phyloP scores from a whole-genome alignment of 305 asterid species.

The Fraxinus albicans region DNA sequence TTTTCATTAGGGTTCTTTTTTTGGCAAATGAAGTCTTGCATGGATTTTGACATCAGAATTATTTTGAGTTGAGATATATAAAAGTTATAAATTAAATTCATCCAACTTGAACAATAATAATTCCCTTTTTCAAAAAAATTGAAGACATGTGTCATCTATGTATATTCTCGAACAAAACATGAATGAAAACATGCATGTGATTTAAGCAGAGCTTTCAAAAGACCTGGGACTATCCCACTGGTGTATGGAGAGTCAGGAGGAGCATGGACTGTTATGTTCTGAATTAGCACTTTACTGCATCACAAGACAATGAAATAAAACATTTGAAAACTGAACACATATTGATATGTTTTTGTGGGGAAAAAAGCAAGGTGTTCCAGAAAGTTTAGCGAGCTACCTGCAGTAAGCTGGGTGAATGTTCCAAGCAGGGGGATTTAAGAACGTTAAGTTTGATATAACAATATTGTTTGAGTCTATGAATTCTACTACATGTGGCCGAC shows the following conservation, averaged over 20 bases:
- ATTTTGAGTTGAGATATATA: not conserved
- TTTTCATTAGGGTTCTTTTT: not conserved
- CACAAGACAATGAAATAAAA: constrained; percentile 5
- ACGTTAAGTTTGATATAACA: constrained; percentile 84
- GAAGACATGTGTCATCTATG: not conserved
- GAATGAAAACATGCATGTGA: not conserved
- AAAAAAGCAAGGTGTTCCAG: not conserved
- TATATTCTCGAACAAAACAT: not conserved
- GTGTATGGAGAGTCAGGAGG: constrained; percentile 86
- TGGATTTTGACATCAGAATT: not conserved
- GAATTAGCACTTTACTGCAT: constrained; percentile 85
- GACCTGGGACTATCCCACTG: constrained; percentile 93
- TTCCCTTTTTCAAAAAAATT: not conserved
- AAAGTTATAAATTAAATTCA: not conserved
- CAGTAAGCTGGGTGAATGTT: constrained; percentile 83
- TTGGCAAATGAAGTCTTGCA: not conserved
- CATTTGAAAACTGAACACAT: not conserved
- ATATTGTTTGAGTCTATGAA: constrained; percentile 57
- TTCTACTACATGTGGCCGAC: constrained; percentile 89
- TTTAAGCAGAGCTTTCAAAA: constrained; percentile 14
- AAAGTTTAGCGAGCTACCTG: constrained; percentile 54
- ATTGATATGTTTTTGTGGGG: not conserved
- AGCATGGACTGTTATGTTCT: constrained; percentile 74
- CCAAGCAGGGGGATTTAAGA: constrained; percentile 91
- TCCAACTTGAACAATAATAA: not conserved